Percentiles rank a stretch among this genome's conserved stretches.
These are phyloP conservation scores for Ophiosphaerella narmari DNA, from an alignment of 2,329 filamentous ascomycete genomes.

Conservation along the genomic window DNA sequence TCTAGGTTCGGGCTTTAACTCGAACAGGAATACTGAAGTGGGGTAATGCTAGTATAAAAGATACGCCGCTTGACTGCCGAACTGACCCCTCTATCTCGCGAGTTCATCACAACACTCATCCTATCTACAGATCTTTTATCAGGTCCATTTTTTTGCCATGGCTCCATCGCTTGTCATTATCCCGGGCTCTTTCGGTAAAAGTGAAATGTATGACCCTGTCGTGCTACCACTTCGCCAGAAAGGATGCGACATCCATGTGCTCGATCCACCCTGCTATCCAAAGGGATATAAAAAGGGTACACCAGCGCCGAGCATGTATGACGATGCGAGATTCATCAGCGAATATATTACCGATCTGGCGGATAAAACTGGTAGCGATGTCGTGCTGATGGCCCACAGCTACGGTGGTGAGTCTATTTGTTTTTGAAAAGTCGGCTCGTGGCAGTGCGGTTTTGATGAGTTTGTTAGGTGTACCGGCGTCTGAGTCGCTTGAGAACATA, in stretches of 20 bases:
- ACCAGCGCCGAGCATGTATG: conserved; percentile 24
- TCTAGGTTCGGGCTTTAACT: too few species aligned
- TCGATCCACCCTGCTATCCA: conserved; percentile 19
- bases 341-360: conserved; percentile 22
- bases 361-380: conserved; percentile 38
- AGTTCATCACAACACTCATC: too few species aligned
- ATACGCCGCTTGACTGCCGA: neutral
- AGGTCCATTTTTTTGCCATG: neutral
- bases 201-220: conserved; percentile 20
- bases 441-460: neutral
- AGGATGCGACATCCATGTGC: conserved; percentile 19
- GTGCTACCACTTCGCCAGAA: conserved; percentile 8
- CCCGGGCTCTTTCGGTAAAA: conserved; percentile 29
- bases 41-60: neutral
- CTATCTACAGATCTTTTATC: neutral
- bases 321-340: conserved; percentile 39
- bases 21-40: neutral
- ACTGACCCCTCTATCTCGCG: neutral
- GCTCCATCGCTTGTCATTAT: conserved; percentile 28
- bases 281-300: conserved; percentile 7
- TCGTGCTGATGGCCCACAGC: conserved; percentile 46
- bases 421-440: neutral
- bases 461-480: conserved; percentile 22
- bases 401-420: conserved; percentile 36
- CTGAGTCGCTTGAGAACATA: conserved; percentile 34